Percentiles rank a stretch among this genome's conserved stretches.
These are phyloP conservation scores for Epichloe sibirici DNA, from an alignment of 2,329 filamentous ascomycete genomes.

Conservation along the genomic window DNA sequence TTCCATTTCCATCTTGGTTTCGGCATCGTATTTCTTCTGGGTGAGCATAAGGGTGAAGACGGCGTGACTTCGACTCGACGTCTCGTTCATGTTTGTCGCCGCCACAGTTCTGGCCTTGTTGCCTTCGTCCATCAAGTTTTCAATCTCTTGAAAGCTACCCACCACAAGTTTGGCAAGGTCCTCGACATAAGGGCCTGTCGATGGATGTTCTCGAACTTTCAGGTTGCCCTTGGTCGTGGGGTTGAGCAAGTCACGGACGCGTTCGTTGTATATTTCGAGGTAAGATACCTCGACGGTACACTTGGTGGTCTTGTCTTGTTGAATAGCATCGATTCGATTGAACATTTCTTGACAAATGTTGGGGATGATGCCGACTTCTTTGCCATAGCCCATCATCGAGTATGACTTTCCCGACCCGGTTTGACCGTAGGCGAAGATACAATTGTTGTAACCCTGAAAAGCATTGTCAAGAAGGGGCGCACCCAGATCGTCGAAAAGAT, in stretches of 20 bases:
- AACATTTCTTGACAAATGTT: slow-evolving; percentile 98
- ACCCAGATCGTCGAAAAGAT: slow-evolving; percentile 80
- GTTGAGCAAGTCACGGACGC: slow-evolving; percentile 89
- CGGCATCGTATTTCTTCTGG: slow-evolving; percentile 79
- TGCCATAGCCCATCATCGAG: slow-evolving; percentile 99
- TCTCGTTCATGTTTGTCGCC: slow-evolving; percentile 99
- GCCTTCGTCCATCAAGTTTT: slow-evolving; percentile 96
- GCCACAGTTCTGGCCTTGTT: slow-evolving; percentile 98
- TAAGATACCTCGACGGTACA: slow-evolving; percentile 98
- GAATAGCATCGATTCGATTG: slow-evolving; percentile 60
- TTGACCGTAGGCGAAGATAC: slow-evolving; percentile 98
- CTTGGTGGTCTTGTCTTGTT: slow-evolving; percentile 61
- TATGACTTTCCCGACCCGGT: slow-evolving; percentile 98
- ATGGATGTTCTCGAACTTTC: slow-evolving; percentile 94
- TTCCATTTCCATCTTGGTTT: slow-evolving; percentile 95
- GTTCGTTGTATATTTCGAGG: slow-evolving; percentile 97
- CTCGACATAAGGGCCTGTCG: slow-evolving; percentile 94
- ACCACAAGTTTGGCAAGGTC: slow-evolving; percentile 93
- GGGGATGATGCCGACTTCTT: slow-evolving; percentile 90
- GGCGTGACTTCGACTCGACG: slow-evolving; percentile 92
- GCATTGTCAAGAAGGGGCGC: slow-evolving; percentile 91
- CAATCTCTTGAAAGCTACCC: slow-evolving; percentile 86
- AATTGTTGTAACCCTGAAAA: slow-evolving; percentile 98
- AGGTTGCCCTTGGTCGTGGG: slow-evolving; percentile 92
- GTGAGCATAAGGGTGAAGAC: slow-evolving; percentile 95